Base-by-base conservation (phyloP, 75 land plant genomes). In the Sequoiadendron giganteum region DNA sequence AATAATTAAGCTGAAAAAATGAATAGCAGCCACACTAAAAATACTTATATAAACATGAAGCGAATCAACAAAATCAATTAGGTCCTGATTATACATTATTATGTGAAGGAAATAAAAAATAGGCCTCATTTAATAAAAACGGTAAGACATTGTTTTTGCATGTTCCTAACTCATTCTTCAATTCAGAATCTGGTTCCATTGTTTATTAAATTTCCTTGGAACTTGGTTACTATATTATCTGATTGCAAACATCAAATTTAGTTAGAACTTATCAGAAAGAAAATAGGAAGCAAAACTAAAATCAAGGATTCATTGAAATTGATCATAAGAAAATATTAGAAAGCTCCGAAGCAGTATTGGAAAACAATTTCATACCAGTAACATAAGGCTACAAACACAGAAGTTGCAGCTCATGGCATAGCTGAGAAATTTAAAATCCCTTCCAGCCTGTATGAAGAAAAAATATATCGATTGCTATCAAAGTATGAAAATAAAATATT, bases 391-490 rank as follows among this genome's bases (percentile, higher is more conserved):
- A 78, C 94, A 93, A 34, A 92, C 56, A 72, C 88, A 82, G 83
- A 97, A 94, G 92, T 97, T 95, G 68, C 93, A 89, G 72, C 88
- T 89, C 99, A 95, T 97, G 32, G 95, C 92, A 25, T 92, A 86
- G 86, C 97, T 94, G 34, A 97, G 55, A 87, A 93, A 97, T 84
- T 89, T 92, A 19, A 95, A 90, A 70, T 97, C 99, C 65, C 97
- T 87, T 34, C 95, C 97, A 85, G 98, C 97, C 99, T 97, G 90
- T 79, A 39, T 34, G 45, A 61, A 87, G 36, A 72, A 73, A 79
- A 77, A 82, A 68, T 70, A 61, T 84, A 70, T 82, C 14, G 14
- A 32, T 18, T 47, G 21, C 47, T 28, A 54, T 43, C 38, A 36
- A 36, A 39, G n/a, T 54, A 70, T 54, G 25, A 10, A 73, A 32